phyloP scores from a whole-genome alignment of 1,284 basidiomycete species.

The Marasmius tenuissimus region DNA sequence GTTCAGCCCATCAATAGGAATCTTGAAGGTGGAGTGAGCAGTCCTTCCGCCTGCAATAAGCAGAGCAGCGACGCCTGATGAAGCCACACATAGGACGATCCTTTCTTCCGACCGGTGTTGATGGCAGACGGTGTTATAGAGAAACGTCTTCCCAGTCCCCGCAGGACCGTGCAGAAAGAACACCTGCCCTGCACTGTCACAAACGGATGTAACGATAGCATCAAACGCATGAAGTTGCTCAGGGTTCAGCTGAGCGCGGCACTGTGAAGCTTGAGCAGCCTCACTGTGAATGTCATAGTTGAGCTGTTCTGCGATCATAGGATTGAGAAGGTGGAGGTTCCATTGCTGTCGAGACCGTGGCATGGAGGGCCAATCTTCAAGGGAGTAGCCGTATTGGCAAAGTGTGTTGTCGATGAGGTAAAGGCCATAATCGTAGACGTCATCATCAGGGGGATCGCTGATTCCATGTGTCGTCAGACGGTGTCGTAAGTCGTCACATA shows the following conservation, averaged over 20 bases:
- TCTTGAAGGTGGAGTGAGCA: constrained; percentile 42
- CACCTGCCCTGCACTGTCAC: constrained; percentile 17
- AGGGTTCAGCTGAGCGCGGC: constrained; percentile 29
- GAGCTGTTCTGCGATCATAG: constrained; percentile 37
- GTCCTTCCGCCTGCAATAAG: constrained; percentile 40
- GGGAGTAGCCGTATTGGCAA: constrained; percentile 12
- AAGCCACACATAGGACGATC: constrained; percentile 44
- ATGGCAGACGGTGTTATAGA: constrained; percentile 39
- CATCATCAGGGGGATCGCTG: constrained; percentile 18
- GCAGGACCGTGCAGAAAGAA: constrained; percentile 49
- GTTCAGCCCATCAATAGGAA: constrained; percentile 34
- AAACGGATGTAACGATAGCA: constrained; percentile 29
- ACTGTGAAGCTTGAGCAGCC: constrained; percentile 10
- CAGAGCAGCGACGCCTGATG: constrained; percentile 45
- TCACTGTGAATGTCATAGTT: constrained; percentile 28
- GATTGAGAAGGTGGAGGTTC: constrained; percentile 25
- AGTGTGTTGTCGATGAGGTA: constrained; percentile 28
- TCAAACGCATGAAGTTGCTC: constrained; percentile 36
- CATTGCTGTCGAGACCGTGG: constrained; percentile 26
- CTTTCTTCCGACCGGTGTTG: constrained; percentile 21
- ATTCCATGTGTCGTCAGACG: constrained; percentile 14
- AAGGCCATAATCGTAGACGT: constrained; percentile 36
- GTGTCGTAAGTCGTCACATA: constrained; percentile 40
- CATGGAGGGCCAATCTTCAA: constrained; percentile 23
- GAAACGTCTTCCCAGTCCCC: constrained; percentile 50